A percentile compares a stretch with the other conserved stretches of the same genome.
Conservation (phyloP, 75 land plant genomes). For the Cunninghamia lanceolata region DNA sequence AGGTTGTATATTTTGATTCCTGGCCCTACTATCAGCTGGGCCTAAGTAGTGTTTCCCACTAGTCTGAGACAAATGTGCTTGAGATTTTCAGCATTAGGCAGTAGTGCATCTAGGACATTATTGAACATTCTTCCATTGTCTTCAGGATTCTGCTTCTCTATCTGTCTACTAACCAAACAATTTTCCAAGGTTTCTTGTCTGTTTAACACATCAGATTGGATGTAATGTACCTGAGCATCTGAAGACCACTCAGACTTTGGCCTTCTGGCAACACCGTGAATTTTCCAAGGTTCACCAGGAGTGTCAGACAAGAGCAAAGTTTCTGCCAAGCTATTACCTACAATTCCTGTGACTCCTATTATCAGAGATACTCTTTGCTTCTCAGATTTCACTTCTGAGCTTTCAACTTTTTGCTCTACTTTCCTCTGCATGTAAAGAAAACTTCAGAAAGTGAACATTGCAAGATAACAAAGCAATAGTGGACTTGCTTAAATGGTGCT, state of each 20-base stretch:
- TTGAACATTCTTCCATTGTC: too few species aligned
- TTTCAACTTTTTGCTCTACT: background rate
- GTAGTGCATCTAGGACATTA: too few species aligned
- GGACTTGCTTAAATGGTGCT: background rate
- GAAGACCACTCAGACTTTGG: slow-evolving; percentile 19
- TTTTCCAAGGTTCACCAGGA: slow-evolving; percentile 81
- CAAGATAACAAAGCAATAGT: background rate
- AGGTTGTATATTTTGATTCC: slow-evolving; percentile 7
- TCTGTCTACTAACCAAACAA: slow-evolving; percentile 29
- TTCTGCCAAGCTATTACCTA: slow-evolving; percentile 70
- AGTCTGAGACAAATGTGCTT: slow-evolving; percentile 69
- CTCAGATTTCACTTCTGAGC: background rate
- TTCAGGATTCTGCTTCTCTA: slow-evolving; percentile 32
- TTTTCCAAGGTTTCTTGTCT: slow-evolving; percentile 37
- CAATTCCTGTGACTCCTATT: slow-evolving; percentile 69
- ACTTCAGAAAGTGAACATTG: background rate
- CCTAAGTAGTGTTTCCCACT: slow-evolving; percentile 76
- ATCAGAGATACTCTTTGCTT: slow-evolving; percentile 31
- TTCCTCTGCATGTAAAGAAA: background rate
- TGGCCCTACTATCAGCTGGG: slow-evolving; percentile 35
- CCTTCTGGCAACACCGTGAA: slow-evolving; percentile 62
- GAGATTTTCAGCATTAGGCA: slow-evolving; percentile 52
- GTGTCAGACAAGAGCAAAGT: slow-evolving; percentile 56
- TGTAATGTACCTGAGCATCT: slow-evolving; percentile 29
- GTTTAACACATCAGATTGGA: slow-evolving; percentile 56